Base-by-base conservation (phyloP, 23 red algal species). In the Agarophyton chilense region DNA sequence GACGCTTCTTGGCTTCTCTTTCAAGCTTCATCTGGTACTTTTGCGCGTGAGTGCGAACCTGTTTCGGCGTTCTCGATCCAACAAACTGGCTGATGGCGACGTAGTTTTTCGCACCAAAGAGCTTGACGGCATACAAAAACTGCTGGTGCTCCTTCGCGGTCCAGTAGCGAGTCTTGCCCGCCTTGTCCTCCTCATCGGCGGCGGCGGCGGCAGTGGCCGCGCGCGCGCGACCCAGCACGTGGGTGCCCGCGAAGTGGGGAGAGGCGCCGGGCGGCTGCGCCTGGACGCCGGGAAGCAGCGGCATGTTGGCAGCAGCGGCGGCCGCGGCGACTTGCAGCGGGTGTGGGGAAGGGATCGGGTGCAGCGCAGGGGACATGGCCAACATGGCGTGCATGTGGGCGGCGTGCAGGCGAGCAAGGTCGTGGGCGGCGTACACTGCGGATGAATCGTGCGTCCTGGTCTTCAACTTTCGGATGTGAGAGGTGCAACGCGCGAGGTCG, bases 1-100 rank as follows among this genome's bases (percentile, higher is more conserved):
- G 25, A 3, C 81, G 58, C 62, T 85, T 85, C 57, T 71, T 66
- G 5, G 84, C 89, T 79, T 98, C 95, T 21, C 95, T 46, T 31
- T 82, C 77, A 35, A 98, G 33, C 32, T 90, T 92, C 84, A 91
- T 75, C 50, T 95, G 84, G 76, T 98, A 98, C 79, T 98, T 98
- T 79, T 98, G 95, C 24, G 90, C 85, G 44, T 98, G 95, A 34
- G 95, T 95, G 18, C 95, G 86, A 74, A 94, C 95, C 86, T 98
- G 95, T 26, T 91, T 94, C 19, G 95, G 87, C 17, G 81, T 98
- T n/a, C 95, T 72, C 1, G 91, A 92, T 26, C 84, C 80, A 28
- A 98, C 95, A 71, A 92, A 55, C 45, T 83, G 79, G 40, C 86
- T 73, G 42, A 98, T 94, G 34, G 95, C 90, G 16, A 84, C 92